Percentiles rank a stretch among this genome's conserved stretches.
Conservation (phyloP, 2,329 filamentous ascomycete species). For the Tolypocladium cylindrosporum region DNA sequence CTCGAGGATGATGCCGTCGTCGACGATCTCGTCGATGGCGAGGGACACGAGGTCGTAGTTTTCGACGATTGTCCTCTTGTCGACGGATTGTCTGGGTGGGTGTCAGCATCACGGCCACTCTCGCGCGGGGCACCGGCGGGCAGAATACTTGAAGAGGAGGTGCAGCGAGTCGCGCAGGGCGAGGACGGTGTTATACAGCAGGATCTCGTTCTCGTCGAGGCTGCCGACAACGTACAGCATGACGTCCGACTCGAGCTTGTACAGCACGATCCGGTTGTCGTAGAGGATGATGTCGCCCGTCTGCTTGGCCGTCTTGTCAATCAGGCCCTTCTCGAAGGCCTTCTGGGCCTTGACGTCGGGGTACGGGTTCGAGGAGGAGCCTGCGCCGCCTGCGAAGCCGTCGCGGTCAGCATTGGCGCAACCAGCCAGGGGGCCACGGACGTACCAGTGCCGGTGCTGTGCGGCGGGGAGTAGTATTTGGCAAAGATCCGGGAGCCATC, state of each 20-base stretch:
- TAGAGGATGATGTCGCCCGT: slow-evolving; percentile 94
- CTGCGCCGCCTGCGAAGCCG: slow-evolving; percentile 23
- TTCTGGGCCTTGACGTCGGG: slow-evolving; percentile 87
- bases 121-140: background rate
- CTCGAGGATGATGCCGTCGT: slow-evolving; percentile 94
- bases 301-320: slow-evolving; percentile 95
- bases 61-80: slow-evolving; percentile 95
- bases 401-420: slow-evolving; percentile 21
- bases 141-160: slow-evolving; percentile 75
- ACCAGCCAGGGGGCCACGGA: slow-evolving; percentile 2
- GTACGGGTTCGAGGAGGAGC: slow-evolving; percentile 63
- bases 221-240: slow-evolving; percentile 91
- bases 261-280: slow-evolving; percentile 91
- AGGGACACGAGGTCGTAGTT: slow-evolving; percentile 96
- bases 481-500: slow-evolving; percentile 86
- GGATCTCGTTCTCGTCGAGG: slow-evolving; percentile 90
- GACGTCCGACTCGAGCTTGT: slow-evolving; percentile 96
- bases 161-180: slow-evolving; percentile 85
- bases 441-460: slow-evolving; percentile 29
- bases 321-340: slow-evolving; percentile 88
- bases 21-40: slow-evolving; percentile 88
- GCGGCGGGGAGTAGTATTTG: slow-evolving; percentile 76
- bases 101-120: slow-evolving; percentile 2
- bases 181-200: slow-evolving; percentile 89
- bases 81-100: slow-evolving; percentile 71